Percentiles rank a stretch among this genome's conserved stretches.
phyloP scores from a whole-genome alignment of 192 early-diverging fungal genomes.

The Bifiguratus adelaidae region DNA sequence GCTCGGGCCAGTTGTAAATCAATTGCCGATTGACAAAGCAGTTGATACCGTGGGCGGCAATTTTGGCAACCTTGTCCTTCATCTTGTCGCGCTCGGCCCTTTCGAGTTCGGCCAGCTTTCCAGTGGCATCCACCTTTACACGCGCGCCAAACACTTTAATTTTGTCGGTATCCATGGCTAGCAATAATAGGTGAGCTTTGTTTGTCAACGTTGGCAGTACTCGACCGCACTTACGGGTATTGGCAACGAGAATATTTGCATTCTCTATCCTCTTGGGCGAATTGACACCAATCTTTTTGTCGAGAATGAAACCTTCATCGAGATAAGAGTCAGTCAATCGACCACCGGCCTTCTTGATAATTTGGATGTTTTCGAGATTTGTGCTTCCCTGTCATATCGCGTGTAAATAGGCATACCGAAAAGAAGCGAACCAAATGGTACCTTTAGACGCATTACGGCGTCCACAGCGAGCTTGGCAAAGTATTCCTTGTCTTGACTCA shows the following conservation, averaged over 20 bases:
- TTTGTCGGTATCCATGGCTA: constrained; percentile 99
- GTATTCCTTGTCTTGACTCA: constrained; percentile 93
- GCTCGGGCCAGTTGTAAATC: constrained; percentile 99
- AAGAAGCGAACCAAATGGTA: constrained; percentile 6
- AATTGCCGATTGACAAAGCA: constrained; percentile 99
- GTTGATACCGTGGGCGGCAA: constrained; percentile 95
- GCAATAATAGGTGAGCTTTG: not conserved
- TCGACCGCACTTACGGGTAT: constrained; percentile 65
- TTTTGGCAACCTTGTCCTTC: constrained; percentile 97
- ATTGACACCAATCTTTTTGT: constrained; percentile 99
- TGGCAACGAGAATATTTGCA: constrained; percentile 93
- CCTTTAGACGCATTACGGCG: constrained; percentile 90
- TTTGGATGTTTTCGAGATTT: constrained; percentile 97
- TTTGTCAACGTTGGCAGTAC: no score
- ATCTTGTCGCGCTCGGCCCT: constrained; percentile 98
- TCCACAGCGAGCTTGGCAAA: constrained; percentile 94
- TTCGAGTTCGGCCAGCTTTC: constrained; percentile 96
- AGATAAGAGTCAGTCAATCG: constrained; percentile 91
- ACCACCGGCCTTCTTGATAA: constrained; percentile 98
- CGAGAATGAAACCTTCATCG: constrained; percentile 95
- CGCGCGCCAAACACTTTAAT: constrained; percentile 99
- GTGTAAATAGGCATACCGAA: not conserved
- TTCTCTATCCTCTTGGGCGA: constrained; percentile 95
- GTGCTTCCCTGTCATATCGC: constrained; percentile 61
- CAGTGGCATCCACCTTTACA: constrained; percentile 90